These are phyloP conservation scores for Calonectria montana DNA, from an alignment of 2,329 filamentous ascomycete species.

Conservation along the genomic window DNA sequence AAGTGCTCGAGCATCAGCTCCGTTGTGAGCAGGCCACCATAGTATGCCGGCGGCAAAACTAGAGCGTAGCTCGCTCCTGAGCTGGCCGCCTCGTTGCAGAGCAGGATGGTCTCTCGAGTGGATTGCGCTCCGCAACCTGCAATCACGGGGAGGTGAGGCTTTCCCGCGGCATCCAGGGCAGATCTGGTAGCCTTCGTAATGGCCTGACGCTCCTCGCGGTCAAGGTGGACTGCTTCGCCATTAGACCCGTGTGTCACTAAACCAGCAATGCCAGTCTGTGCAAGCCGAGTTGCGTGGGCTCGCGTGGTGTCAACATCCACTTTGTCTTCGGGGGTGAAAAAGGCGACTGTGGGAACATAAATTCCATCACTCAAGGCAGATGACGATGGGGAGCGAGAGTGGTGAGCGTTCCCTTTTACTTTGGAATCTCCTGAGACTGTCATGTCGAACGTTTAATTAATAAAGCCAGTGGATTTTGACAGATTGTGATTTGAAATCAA, in stretches of 20 bases:
- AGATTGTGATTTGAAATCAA: not conserved
- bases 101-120: conserved; percentile 73
- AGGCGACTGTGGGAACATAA: conserved; percentile 73
- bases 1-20: conserved; percentile 72
- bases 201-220: conserved; percentile 71
- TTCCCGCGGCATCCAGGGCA: conserved; percentile 68
- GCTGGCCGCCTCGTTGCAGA: conserved; percentile 72
- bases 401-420: not conserved
- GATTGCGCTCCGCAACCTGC: conserved; percentile 78
- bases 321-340: conserved; percentile 67
- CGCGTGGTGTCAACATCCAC: conserved; percentile 64
- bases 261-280: conserved; percentile 72
- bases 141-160: conserved; percentile 68
- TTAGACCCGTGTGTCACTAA: conserved; percentile 79
- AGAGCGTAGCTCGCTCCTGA: conserved; percentile 76
- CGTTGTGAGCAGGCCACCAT: conserved; percentile 68
- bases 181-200: conserved; percentile 72
- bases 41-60: conserved; percentile 77
- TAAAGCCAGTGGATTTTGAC: not conserved
- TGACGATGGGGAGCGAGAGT: not conserved
- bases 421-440: conserved; percentile 17
- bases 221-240: conserved; percentile 78
- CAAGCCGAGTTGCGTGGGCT: conserved; percentile 68
- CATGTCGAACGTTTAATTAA: conserved; percentile 1
- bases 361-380: conserved; percentile 53